Base-by-base conservation (phyloP, 148 eudicot genomes). In the Vaccinium darrowii region DNA sequence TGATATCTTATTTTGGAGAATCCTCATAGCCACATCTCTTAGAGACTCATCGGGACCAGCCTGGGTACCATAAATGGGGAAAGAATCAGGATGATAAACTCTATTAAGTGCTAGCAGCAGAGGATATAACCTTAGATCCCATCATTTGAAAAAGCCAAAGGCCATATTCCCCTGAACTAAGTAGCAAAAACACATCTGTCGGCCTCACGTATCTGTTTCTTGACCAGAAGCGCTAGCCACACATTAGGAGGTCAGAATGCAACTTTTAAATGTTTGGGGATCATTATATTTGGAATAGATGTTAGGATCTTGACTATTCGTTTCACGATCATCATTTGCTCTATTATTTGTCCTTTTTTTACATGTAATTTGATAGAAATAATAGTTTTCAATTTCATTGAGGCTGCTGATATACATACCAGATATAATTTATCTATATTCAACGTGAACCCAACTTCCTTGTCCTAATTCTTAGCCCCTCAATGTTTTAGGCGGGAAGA, bases 11-110 rank as follows among this genome's bases (percentile, higher is more conserved):
- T 88, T 79, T n/a, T 86, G 76, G 81, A 91, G 52, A 56, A 91
- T 86, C 79, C 85, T 86, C 49, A 82, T 18, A 50, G 90, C 92
- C 84, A 88, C 86, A 69, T 87, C 84, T 60, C 58, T 84, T 3
- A 91, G 83, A 25, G 92, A 87, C 47, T 91, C 92, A 79, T 91
- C 92, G 6, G 92, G 92, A 86, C 82, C 89, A 80, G 90, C 91
- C 92, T 91, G 87, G 19, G 75, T 56, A 56, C 78, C 81, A 33
- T 14, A 25, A 18, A 47, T 52, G 73, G 60, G 27, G 49, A 62
- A 63, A 74, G 52, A 49, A 79, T 10, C 8, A 58, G 7, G 23
- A 73, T 47, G 51, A 52, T 30, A 36, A 76, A 85, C 36, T 16
- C 39, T 36, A 65, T 18, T 0, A 50, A 47, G 21, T 62, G 74